Base-by-base conservation (phyloP, 2,329 filamentous ascomycete species). In the Ambrosiella beaveri region DNA sequence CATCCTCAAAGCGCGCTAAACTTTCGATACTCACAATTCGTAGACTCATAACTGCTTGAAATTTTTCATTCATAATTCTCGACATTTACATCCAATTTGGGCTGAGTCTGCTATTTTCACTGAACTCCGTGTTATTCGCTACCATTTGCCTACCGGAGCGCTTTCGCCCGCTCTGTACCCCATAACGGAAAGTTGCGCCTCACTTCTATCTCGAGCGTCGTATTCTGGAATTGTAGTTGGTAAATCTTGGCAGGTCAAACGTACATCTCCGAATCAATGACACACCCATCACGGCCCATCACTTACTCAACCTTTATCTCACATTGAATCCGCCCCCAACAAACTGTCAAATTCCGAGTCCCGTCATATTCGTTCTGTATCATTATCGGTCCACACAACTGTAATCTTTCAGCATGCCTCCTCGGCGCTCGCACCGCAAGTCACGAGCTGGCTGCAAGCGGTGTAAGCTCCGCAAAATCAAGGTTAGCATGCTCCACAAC, bases 391-490 rank as follows among this genome's bases (percentile, higher is more conserved):
- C n/a, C 5, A 15, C 8, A 15, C 44, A n/a, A 17, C 44, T 47
- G 44, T 6, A 15, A 8, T 35, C 41, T 12, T n/a, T 15, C 13
- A 52, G 37, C 19, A 84, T 84, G 80, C 79, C 81, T 61, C 81
- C 81, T 37, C 73, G 81, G 65, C 74, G 81, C 66, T 82, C 81
- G 47, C 82, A 86, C 68, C 85, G 83, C 66, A 86, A 85, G 71
- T 84, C 80, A 59, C 76, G 82, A 63, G 77, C 81, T 56, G 82
- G 82, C 51, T 86, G 82, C 64, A 74, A 76, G 62, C 72, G 79
- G 60, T 86, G 82, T 69, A 86, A 85, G 70, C 72, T 74, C 58
- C 74, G 82, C 61, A 85, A 85, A 68, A 84, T 86, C 66, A 86
- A 86, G 78, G 81, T 82, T 51, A 58, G 57, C 51, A 38, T 19